Percentiles rank a stretch among this genome's conserved stretches.
Evolutionary conservation across 495 filamentous ascomycete species (phyloP).

Genomic region (Bombardia bombarda): DNA sequence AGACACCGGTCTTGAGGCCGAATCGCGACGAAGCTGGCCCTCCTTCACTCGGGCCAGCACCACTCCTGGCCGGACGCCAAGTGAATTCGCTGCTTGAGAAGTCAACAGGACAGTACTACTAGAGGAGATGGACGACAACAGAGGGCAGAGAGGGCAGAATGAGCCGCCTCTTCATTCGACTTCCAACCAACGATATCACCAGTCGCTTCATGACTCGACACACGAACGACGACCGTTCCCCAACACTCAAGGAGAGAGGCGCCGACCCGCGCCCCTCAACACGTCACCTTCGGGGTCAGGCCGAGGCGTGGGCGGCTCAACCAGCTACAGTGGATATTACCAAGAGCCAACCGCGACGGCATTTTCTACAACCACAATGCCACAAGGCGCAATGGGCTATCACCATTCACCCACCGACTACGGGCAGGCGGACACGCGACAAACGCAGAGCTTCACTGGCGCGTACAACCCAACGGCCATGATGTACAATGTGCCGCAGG

Average conservation of each 20-base stretch:
- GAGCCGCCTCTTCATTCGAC: constrained; percentile 44
- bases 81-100: constrained; percentile 34
- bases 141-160: constrained; percentile 60
- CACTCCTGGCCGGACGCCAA: constrained; percentile 53
- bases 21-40: constrained; percentile 46
- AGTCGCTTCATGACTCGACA: constrained; percentile 31
- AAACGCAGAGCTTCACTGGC: constrained; percentile 37
- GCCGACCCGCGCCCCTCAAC: constrained; percentile 35
- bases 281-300: constrained; percentile 32
- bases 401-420: constrained; percentile 38
- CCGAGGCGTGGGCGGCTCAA: constrained; percentile 35
- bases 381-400: constrained; percentile 44
- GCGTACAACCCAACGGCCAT: constrained; percentile 51
- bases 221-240: constrained; percentile 34
- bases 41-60: constrained; percentile 47
- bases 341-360: constrained; percentile 38
- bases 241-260: constrained; percentile 38
- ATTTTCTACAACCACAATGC: constrained; percentile 40
- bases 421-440: constrained; percentile 40
- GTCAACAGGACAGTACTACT: constrained; percentile 28
- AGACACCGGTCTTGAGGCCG: constrained; percentile 23
- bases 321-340: constrained; percentile 49
- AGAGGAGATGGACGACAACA: constrained; percentile 63
- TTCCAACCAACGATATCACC: constrained; percentile 36
- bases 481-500: constrained; percentile 74